Percentiles rank a stretch among this genome's conserved stretches.
Evolutionary conservation across 768 basidiomycete genomes (phyloP).

Genomic region (Phanerochaete sordida): DNA sequence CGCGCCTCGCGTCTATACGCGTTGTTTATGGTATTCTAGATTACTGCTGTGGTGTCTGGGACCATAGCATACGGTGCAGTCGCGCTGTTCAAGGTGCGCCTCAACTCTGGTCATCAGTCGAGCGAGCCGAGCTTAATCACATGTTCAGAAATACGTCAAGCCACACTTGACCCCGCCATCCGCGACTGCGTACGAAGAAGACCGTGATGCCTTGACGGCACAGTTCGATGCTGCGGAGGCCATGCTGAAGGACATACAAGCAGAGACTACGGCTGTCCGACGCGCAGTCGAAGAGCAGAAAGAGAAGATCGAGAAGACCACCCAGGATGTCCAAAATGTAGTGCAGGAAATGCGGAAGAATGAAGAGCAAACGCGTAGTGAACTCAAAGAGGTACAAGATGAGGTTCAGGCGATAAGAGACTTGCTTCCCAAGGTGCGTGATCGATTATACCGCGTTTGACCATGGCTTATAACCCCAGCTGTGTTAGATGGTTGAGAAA

Average conservation of each 20-base stretch:
- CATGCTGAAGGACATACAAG: conserved; percentile 75
- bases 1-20: conserved; percentile 21
- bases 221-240: conserved; percentile 90
- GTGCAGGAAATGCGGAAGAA: conserved; percentile 85
- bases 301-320: conserved; percentile 65
- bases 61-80: conserved; percentile 77
- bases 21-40: conserved; percentile 49
- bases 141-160: conserved; percentile 75
- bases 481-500: conserved; percentile 88
- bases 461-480: not conserved
- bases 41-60: conserved; percentile 89
- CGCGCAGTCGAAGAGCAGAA: conserved; percentile 75
- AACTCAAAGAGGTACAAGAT: conserved; percentile 87
- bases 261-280: conserved; percentile 70
- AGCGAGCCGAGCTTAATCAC: not conserved
- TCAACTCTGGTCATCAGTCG: not conserved
- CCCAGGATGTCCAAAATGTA: conserved; percentile 66
- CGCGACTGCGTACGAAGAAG: conserved; percentile 84
- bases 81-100: conserved; percentile 69
- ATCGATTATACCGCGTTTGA: conserved; percentile 8
- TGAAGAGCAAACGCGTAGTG: conserved; percentile 76
- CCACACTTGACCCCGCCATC: conserved; percentile 91
- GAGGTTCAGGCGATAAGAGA: conserved; percentile 89
- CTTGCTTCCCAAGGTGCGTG: conserved; percentile 84
- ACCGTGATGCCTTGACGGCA: conserved; percentile 77